Percentiles rank a stretch among this genome's conserved stretches.
Conservation (phyloP, 345 rosid species). For the Arabidopsis suecica region DNA sequence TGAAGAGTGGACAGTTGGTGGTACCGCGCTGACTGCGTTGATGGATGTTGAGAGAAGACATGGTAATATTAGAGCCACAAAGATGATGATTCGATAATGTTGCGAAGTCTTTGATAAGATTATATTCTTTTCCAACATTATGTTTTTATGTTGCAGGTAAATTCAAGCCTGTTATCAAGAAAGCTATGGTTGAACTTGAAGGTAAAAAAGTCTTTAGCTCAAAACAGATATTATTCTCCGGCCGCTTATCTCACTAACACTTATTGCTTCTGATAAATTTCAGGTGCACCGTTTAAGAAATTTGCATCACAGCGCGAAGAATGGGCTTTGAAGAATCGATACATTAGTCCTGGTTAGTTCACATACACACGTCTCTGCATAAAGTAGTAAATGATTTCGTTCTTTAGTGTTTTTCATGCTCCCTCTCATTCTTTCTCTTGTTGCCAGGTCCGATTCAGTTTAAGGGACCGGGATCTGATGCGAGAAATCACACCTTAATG, state of each 20-base stretch:
- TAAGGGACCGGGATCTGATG: constrained; percentile 69
- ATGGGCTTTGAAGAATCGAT: constrained; percentile 85
- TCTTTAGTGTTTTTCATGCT: neutral
- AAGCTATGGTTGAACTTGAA: constrained; percentile 98
- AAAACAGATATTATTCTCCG: neutral
- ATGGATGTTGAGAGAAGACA: constrained; percentile 99
- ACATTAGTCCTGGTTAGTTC: constrained; percentile 91
- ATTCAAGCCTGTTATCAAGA: constrained; percentile 97
- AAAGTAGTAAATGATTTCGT: neutral
- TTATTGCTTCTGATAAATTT: constrained; percentile 15
- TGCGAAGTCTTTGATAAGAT: neutral
- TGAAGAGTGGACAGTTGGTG: constrained; percentile 88
- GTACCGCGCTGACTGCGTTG: constrained; percentile 87
- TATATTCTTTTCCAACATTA: neutral
- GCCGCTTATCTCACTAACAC: neutral
- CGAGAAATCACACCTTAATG: constrained; percentile 67
- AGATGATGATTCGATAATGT: neutral
- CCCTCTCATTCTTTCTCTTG: neutral
- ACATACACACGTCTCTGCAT: constrained; percentile 7
- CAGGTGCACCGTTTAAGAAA: constrained; percentile 92
- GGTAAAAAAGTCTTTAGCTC: constrained; percentile 51
- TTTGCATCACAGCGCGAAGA: constrained; percentile 74
- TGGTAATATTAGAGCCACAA: constrained; percentile 47
- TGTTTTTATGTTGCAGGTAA: constrained; percentile 56
- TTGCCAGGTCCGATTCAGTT: constrained; percentile 94